Conservation (phyloP, 345 rosid species). For the Physaria fendleri region DNA sequence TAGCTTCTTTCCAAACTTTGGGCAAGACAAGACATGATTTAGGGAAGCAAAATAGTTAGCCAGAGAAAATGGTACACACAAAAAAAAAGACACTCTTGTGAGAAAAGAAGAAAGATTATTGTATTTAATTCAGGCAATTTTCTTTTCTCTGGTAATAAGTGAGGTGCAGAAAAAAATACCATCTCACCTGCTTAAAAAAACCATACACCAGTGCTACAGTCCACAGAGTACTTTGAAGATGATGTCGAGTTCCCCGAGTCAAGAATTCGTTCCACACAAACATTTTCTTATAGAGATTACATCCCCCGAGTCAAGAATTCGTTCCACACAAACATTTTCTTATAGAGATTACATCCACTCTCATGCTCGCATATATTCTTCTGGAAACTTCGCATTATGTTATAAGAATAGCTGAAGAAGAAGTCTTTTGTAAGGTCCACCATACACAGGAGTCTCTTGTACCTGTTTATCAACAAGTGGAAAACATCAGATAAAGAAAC, state of each 20-base stretch:
- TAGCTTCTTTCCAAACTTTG: neutral
- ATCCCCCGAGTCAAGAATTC: conserved; percentile 89
- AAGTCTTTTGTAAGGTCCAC: conserved; percentile 98
- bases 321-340: conserved; percentile 99
- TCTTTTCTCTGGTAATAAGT: conserved; percentile 1
- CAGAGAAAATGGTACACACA: neutral
- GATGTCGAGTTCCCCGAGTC: conserved; percentile 84
- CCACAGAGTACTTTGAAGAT: conserved; percentile 87
- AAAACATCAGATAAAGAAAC: neutral
- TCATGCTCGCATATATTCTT: conserved; percentile 62
- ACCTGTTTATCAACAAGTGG: conserved; percentile 47
- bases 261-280: conserved; percentile 98
- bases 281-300: conserved; percentile 85
- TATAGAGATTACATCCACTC: conserved; percentile 65
- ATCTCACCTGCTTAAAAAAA: conserved; percentile 86
- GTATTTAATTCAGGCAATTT: neutral
- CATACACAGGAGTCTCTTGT: conserved; percentile 86
- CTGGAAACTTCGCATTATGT: conserved; percentile 90
- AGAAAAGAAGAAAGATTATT: neutral
- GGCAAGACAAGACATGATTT: neutral
- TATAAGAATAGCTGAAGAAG: conserved; percentile 97
- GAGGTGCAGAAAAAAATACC: conserved; percentile 18
- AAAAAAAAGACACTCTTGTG: neutral
- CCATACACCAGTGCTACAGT: conserved; percentile 97
- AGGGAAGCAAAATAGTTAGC: neutral